These are phyloP conservation scores for Tricholoma furcatifolium DNA, from an alignment of 768 basidiomycete genomes.

Conservation along the genomic window DNA sequence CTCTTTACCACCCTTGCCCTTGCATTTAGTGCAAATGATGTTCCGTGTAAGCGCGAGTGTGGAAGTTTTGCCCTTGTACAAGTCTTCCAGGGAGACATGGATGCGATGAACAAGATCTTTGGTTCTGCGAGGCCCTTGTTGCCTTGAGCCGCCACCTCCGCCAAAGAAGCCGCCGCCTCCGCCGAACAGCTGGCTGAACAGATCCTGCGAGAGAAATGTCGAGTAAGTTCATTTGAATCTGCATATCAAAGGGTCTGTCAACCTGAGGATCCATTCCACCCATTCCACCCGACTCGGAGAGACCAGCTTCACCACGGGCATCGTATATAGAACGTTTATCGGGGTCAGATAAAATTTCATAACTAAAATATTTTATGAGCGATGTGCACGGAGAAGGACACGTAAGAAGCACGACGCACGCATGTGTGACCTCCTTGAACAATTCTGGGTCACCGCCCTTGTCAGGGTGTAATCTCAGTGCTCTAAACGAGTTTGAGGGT, in stretches of 20 bases:
- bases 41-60: conserved; percentile 97
- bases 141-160: conserved; percentile 56
- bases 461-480: conserved; percentile 84
- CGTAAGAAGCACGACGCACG: conserved; percentile 53
- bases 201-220: conserved; percentile 51
- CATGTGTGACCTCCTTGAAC: conserved; percentile 97
- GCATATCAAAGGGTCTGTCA: conserved; percentile 18
- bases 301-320: conserved; percentile 87
- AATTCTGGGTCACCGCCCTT: conserved; percentile 95
- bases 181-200: conserved; percentile 96
- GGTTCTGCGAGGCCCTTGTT: conserved; percentile 83
- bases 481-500: conserved; percentile 42
- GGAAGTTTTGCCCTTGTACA: conserved; percentile 98
- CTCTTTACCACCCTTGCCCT: conserved; percentile 96
- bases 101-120: conserved; percentile 99
- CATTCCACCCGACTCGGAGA: conserved; percentile 84
- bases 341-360: conserved; percentile 89
- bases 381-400: conserved; percentile 1
- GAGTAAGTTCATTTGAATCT: not conserved
- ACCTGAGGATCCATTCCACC: conserved; percentile 97
- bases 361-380: conserved; percentile 44
- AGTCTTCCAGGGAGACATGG: conserved; percentile 93
- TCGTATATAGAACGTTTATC: conserved; percentile 85
- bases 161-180: conserved; percentile 74
- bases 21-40: conserved; percentile 90